Evolutionary conservation across 163 green algal species (phyloP).

Genomic region (Scenedesmus sp.): DNA sequence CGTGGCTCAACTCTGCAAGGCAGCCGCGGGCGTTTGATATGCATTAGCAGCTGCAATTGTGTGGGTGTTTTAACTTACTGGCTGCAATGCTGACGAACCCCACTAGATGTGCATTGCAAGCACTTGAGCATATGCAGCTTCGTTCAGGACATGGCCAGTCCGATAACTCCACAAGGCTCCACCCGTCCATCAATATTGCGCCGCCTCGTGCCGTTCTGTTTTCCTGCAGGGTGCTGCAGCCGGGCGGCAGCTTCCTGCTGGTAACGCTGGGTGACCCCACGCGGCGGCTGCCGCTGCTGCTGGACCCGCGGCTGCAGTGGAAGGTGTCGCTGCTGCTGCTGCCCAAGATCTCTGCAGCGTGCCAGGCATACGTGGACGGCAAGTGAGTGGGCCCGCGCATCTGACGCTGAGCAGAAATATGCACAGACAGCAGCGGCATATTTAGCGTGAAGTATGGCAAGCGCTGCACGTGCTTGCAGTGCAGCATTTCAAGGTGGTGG

Average conservation of each 20-base stretch:
- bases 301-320: constrained; percentile 49
- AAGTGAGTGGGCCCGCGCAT: constrained; percentile 24
- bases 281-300: constrained; percentile 54
- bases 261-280: constrained; percentile 59
- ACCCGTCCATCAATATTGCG: too few relatives aligned
- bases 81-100: too few relatives aligned
- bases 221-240: constrained; percentile 54
- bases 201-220: not conserved
- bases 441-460: too few relatives aligned
- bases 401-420: not conserved
- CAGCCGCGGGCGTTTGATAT: too few relatives aligned
- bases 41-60: too few relatives aligned
- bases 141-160: too few relatives aligned
- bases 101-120: too few relatives aligned
- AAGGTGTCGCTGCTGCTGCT: constrained; percentile 55
- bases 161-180: too few relatives aligned
- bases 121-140: too few relatives aligned
- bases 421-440: not conserved
- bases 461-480: not conserved
- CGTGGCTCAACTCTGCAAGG: too few relatives aligned
- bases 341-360: constrained; percentile 42
- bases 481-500: not conserved
- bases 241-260: constrained; percentile 60
- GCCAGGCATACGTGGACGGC: constrained; percentile 32
- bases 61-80: too few relatives aligned